Conservation (phyloP, 2,329 filamentous ascomycete species). For the Cytospora schulzeri region DNA sequence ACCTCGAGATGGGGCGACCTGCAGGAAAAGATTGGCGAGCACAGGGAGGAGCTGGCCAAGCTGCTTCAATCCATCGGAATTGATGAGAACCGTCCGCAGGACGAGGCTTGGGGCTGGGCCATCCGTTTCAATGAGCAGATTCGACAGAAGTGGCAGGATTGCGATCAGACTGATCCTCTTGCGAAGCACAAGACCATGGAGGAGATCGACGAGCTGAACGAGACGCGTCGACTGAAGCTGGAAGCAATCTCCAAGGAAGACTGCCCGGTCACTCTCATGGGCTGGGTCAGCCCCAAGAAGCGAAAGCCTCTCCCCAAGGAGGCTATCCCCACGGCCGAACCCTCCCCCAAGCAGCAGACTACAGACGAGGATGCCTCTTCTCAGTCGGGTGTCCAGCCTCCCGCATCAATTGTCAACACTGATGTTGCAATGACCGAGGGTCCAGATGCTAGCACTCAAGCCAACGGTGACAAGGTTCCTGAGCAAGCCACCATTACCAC, state of each 20-base stretch:
- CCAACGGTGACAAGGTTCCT: neutral
- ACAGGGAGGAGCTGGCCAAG: neutral
- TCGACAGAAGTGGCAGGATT: neutral
- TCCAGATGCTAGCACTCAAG: neutral
- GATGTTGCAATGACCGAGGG: neutral
- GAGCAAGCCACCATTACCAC: neutral
- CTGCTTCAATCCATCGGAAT: neutral
- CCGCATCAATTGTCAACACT: neutral
- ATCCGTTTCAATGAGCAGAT: slow-evolving; percentile 4
- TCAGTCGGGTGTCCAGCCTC: neutral
- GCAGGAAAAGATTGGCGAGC: neutral
- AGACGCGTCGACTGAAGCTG: slow-evolving; percentile 1
- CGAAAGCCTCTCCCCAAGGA: neutral
- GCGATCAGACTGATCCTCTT: neutral
- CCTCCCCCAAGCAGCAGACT: neutral
- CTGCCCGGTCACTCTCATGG: neutral
- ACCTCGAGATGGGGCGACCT: neutral
- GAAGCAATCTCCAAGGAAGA: neutral
- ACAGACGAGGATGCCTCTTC: neutral
- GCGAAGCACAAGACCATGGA: slow-evolving; percentile 4
- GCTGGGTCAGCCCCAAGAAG: neutral
- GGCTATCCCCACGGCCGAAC: neutral
- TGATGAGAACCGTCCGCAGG: neutral
- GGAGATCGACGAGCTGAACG: slow-evolving; percentile 1
- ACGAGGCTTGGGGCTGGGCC: slow-evolving; percentile 12